These are phyloP conservation scores for Zanthoxylum bungeanum DNA, from an alignment of 345 rosid genomes.

Conservation along the genomic window DNA sequence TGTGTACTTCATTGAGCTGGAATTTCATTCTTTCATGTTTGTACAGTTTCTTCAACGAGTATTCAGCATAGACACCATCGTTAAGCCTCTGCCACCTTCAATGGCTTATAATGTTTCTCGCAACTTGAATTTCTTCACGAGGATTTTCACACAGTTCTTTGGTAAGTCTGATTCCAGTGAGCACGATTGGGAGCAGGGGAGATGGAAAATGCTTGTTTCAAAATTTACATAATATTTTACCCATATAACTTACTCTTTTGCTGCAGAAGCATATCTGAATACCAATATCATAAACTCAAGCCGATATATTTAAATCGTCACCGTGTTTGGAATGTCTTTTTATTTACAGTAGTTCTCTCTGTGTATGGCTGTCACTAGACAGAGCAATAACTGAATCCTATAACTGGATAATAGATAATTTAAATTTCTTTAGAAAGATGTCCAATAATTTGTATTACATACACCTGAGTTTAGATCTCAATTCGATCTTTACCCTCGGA, in stretches of 20 bases:
- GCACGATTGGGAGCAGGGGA: not conserved
- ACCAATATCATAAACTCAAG: not conserved
- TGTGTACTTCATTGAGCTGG: not conserved
- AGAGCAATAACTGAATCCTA: not conserved
- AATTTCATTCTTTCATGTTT: slow-evolving; percentile 6
- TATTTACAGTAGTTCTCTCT: no score
- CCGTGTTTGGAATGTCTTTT: not conserved
- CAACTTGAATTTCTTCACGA: slow-evolving; percentile 90
- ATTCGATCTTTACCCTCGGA: not conserved
- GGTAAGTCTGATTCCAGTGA: slow-evolving; percentile 42
- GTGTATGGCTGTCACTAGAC: no score
- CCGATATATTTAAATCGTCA: not conserved
- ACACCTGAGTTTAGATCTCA: not conserved
- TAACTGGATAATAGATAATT: not conserved
- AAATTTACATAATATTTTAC: not conserved
- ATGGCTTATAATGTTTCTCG: slow-evolving; percentile 88
- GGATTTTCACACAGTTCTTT: slow-evolving; percentile 97
- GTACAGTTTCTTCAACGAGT: slow-evolving; percentile 85
- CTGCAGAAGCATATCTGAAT: not conserved
- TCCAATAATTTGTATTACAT: not conserved
- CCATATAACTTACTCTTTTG: not conserved
- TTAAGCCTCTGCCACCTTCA: slow-evolving; percentile 95
- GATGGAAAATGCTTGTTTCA: not conserved
- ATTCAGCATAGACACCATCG: slow-evolving; percentile 85
- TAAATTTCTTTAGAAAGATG: not conserved